Evolutionary conservation across 306 rosid genomes (phyloP).

Genomic region (Prunus fruticosa): DNA sequence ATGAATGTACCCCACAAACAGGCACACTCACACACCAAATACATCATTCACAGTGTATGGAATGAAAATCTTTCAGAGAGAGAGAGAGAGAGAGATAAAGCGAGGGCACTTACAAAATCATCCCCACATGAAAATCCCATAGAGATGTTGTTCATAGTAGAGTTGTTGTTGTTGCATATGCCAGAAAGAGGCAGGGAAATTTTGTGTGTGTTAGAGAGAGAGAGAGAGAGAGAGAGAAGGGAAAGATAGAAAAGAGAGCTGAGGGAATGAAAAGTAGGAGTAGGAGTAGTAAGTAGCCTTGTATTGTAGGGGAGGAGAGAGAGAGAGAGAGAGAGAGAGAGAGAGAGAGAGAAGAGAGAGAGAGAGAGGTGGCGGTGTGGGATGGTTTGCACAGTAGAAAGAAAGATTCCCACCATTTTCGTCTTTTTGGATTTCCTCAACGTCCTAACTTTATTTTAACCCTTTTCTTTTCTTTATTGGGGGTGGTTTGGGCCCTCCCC

Average conservation of each 20-base stretch:
- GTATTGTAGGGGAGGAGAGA: no score
- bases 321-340: conserved; percentile 23
- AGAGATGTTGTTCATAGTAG: conserved; percentile 31
- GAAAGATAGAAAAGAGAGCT: background rate
- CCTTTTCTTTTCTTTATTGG: conserved; percentile 42
- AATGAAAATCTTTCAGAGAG: background rate
- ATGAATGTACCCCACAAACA: background rate
- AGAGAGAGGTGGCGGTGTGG: conserved; percentile 42
- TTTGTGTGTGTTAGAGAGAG: conserved; percentile 30
- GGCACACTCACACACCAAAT: no score
- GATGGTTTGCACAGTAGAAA: conserved; percentile 37
- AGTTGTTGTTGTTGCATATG: conserved; percentile 15
- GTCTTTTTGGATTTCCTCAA: conserved; percentile 37
- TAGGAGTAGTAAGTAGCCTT: conserved; percentile 3
- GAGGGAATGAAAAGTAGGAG: conserved; percentile 24
- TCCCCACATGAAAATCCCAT: conserved; percentile 56
- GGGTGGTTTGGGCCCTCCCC: conserved; percentile 26
- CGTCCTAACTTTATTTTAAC: conserved; percentile 25
- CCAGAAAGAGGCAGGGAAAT: conserved; percentile 39
- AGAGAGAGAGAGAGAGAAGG: background rate
- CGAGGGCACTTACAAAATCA: conserved; percentile 47
- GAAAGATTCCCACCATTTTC: conserved; percentile 62
- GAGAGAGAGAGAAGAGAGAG: background rate
- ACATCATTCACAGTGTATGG: background rate
- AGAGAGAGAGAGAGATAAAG: background rate